Evolutionary conservation across 2,329 filamentous ascomycete genomes (phyloP).

Genomic region (Stagonosporopsis rhizophila): DNA sequence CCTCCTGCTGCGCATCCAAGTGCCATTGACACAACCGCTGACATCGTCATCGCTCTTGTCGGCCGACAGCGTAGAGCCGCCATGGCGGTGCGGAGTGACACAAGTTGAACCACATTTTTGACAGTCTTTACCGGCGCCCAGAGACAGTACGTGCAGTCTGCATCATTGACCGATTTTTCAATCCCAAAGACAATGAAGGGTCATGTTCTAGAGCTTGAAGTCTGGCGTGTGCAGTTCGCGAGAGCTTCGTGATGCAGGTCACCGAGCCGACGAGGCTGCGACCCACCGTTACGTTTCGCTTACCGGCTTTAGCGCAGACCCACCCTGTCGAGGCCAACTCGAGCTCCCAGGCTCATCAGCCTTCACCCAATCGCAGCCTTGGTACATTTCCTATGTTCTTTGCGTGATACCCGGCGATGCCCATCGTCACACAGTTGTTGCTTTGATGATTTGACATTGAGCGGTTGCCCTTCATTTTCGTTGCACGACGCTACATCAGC

Average conservation of each 20-base stretch:
- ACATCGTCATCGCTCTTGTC: conserved; percentile 2
- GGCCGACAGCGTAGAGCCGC: neutral
- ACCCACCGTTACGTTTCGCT: conserved; percentile 17
- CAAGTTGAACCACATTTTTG: neutral
- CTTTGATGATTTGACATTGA: conserved; percentile 1
- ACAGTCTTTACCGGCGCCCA: neutral
- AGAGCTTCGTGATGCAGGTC: conserved; percentile 21
- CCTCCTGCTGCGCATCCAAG: conserved; percentile 19
- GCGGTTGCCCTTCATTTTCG: neutral
- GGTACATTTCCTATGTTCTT: conserved; percentile 17
- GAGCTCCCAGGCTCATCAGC: conserved; percentile 9
- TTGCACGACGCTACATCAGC: conserved; percentile 1
- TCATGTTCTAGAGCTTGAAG: neutral
- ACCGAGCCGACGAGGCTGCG: conserved; percentile 14
- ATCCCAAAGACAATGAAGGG: neutral
- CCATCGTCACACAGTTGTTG: conserved; percentile 7
- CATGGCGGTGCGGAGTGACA: neutral
- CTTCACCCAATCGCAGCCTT: conserved; percentile 16
- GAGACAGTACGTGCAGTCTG: neutral
- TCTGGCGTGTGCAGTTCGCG: conserved; percentile 16
- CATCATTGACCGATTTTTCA: neutral
- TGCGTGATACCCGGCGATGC: conserved; percentile 32
- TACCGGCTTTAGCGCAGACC: conserved; percentile 14
- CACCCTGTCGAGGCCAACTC: conserved; percentile 26
- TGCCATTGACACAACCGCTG: conserved; percentile 3